These are phyloP conservation scores for Suhomyces faveliae DNA, from an alignment of 805 yeast genomes.

Conservation along the genomic window DNA sequence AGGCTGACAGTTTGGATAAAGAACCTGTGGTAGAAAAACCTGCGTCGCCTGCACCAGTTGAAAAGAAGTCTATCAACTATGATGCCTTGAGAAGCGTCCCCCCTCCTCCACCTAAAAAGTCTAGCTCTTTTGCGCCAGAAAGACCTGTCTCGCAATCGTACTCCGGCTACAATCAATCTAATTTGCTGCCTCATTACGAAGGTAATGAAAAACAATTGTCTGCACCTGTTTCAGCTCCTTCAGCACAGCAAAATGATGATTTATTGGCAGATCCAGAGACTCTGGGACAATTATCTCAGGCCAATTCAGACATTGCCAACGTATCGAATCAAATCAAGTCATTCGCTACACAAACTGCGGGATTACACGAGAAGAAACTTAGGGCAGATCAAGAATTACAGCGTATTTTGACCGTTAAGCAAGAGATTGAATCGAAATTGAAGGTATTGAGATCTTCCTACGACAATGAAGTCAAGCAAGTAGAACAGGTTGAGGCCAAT, in stretches of 20 bases:
- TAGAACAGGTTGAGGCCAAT: slow-evolving; percentile 65
- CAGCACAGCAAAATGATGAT: slow-evolving; percentile 37
- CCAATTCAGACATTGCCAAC: slow-evolving; percentile 84
- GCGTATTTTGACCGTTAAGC: slow-evolving; percentile 63
- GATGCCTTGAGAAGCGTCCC: slow-evolving; percentile 52
- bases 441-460: slow-evolving; percentile 64
- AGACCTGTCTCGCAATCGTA: slow-evolving; percentile 12
- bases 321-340: slow-evolving; percentile 82
- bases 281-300: slow-evolving; percentile 67
- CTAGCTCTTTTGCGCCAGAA: slow-evolving; percentile 12
- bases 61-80: slow-evolving; percentile 37
- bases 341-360: slow-evolving; percentile 69
- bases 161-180: neutral
- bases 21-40: slow-evolving; percentile 17
- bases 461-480: slow-evolving; percentile 75
- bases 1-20: slow-evolving; percentile 33
- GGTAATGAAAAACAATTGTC: neutral
- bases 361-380: slow-evolving; percentile 64
- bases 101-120: slow-evolving; percentile 35
- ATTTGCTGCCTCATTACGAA: slow-evolving; percentile 1
- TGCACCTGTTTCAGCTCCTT: neutral
- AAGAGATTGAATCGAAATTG: slow-evolving; percentile 72
- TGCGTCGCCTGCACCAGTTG: slow-evolving; percentile 14
- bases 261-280: slow-evolving; percentile 59
- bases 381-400: slow-evolving; percentile 76